A percentile compares a stretch with the other conserved stretches of the same genome.
phyloP scores from a whole-genome alignment of 768 basidiomycete genomes.

The Tubosaeta sp. region DNA sequence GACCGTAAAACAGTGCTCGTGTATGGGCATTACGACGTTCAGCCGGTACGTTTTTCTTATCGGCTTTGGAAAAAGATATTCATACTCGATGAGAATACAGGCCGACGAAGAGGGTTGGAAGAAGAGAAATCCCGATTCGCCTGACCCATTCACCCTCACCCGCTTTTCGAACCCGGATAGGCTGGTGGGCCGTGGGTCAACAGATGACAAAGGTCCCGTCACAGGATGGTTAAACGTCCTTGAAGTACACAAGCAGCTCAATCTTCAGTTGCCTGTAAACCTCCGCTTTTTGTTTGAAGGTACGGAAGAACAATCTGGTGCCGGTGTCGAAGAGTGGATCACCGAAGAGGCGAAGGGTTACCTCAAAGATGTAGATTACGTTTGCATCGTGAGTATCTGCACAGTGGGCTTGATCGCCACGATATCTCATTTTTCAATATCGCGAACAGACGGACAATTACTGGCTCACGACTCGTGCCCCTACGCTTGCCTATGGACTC shows the following conservation, averaged over 20 bases:
- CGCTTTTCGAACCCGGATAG: conserved; percentile 21
- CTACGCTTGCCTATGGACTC: conserved; percentile 76
- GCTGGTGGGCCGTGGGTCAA: conserved; percentile 77
- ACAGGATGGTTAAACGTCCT: conserved; percentile 88
- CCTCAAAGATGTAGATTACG: conserved; percentile 80
- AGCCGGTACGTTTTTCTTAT: conserved; percentile 52
- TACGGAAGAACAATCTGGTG: conserved; percentile 89
- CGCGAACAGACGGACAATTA: conserved; percentile 74
- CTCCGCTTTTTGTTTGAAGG: conserved; percentile 86
- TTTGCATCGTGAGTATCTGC: conserved; percentile 66
- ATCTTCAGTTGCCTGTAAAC: conserved; percentile 72
- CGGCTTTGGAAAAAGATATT: no score
- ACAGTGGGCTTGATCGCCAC: conserved; percentile 17
- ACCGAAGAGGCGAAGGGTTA: conserved; percentile 44
- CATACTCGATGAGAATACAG: not conserved
- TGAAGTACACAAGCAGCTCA: conserved; percentile 63
- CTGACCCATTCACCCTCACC: not conserved
- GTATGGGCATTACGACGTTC: conserved; percentile 91
- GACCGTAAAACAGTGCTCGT: conserved; percentile 58
- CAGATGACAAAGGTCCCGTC: conserved; percentile 90
- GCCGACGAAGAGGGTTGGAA: not conserved
- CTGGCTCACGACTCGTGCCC: conserved; percentile 77
- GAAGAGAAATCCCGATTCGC: not conserved
- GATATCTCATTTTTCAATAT: conserved; percentile 6
- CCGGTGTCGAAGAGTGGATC: conserved; percentile 83